Percentiles rank a stretch among this genome's conserved stretches.
Conservation (phyloP, 768 basidiomycete species). For the Cyclocybe cylindracea region DNA sequence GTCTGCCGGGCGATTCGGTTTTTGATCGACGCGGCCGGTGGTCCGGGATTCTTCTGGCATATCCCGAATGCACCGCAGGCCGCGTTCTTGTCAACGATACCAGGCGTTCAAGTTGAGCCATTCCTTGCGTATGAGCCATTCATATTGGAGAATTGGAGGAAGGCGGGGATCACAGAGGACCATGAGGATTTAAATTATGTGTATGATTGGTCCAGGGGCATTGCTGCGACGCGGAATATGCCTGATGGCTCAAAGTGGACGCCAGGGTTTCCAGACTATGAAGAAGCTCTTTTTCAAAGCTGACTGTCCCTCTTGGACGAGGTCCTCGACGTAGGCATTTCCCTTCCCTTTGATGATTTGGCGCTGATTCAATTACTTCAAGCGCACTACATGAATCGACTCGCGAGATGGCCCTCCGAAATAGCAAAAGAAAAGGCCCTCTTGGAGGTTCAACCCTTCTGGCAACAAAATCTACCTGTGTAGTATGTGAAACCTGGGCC, state of each 20-base stretch:
- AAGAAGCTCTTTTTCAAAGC: constrained; percentile 4
- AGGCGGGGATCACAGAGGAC: background rate
- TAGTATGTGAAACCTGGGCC: too few species aligned
- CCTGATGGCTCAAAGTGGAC: constrained; percentile 7
- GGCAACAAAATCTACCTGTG: background rate
- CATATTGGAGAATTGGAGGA: background rate
- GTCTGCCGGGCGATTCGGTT: constrained; percentile 3
- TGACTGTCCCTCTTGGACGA: constrained; percentile 1
- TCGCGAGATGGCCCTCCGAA: constrained; percentile 11
- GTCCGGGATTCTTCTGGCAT: background rate
- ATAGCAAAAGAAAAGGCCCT: constrained; percentile 6
- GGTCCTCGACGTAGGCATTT: background rate
- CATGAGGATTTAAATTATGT: background rate
- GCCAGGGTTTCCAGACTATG: constrained; percentile 8
- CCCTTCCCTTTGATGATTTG: background rate
- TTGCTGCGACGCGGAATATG: background rate
- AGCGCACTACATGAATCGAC: constrained; percentile 6
- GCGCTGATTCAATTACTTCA: background rate
- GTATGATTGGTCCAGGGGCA: background rate
- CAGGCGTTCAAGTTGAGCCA: background rate
- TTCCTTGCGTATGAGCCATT: background rate
- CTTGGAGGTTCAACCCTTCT: constrained; percentile 8
- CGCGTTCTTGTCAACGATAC: background rate
- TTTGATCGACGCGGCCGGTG: constrained; percentile 2
- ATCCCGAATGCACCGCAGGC: background rate